Conservation (phyloP, 1,284 basidiomycete species). For the Salmacisia buchloeana region DNA sequence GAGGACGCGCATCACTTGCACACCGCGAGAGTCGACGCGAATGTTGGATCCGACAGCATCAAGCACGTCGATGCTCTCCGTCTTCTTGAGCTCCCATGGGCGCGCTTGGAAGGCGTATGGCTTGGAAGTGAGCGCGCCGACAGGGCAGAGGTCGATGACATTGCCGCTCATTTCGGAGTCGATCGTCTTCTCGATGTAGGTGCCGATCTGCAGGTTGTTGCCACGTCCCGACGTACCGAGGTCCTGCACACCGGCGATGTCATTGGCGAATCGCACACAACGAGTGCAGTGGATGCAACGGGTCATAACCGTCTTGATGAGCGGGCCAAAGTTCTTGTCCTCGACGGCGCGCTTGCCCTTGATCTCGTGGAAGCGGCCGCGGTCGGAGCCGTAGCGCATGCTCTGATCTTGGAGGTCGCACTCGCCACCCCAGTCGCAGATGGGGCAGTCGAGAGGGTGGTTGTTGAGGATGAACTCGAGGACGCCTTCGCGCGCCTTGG, state of each 20-base stretch:
- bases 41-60: conserved; percentile 99
- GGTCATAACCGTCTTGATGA: conserved; percentile 99
- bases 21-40: conserved; percentile 88
- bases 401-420: conserved; percentile 99
- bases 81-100: conserved; percentile 98
- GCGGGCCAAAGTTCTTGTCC: conserved; percentile 95
- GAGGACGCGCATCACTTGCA: conserved; percentile 94
- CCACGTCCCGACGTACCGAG: conserved; percentile 94
- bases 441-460: conserved; percentile 95
- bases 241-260: conserved; percentile 96
- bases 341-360: conserved; percentile 95
- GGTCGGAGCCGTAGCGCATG: conserved; percentile 97
- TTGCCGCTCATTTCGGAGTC: conserved; percentile 97
- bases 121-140: conserved; percentile 95
- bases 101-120: conserved; percentile 95
- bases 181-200: conserved; percentile 96
- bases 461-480: conserved; percentile 98
- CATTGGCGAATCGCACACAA: conserved; percentile 97
- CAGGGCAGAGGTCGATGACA: conserved; percentile 87
- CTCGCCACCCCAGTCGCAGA: conserved; percentile 78
- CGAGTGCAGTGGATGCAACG: conserved; percentile 99
- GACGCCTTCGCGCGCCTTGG: conserved; percentile 83
- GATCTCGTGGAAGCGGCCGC: conserved; percentile 95
- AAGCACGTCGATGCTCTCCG: conserved; percentile 93
- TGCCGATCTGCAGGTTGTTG: conserved; percentile 97